Evolutionary conservation across 2,329 filamentous ascomycete genomes (phyloP), one percentile per base, ranked within the genome.

Genomic region (Aspergillus flavus): DNA sequence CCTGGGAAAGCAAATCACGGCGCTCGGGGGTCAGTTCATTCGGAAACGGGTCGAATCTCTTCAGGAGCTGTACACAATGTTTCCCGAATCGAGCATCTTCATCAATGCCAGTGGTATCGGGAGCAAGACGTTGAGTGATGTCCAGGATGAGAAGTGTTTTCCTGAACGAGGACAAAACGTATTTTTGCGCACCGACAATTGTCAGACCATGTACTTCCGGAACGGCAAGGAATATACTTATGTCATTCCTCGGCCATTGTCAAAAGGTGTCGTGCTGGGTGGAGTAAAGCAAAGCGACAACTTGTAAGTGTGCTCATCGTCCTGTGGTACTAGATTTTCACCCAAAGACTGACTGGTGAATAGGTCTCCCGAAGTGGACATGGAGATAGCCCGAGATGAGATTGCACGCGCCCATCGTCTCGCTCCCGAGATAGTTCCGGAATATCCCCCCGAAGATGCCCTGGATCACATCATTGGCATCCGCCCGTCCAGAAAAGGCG

Each of bases 71-170:
- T 78, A 76, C 57, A 61, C 48, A 3, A 71, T 76, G 67, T 79
- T 77, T 53, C 76, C 76, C 0, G 72, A 75, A 19, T 78, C 76
- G 2, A 68, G 63, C 0, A 61, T 79, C 4, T 79, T 79, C 56
- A 75, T 79, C 68, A 79, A 79, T 54, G 77, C 77, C 30, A 79
- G 77, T 52, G 77, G 77, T 2, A 62, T 75, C 11, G 77, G 77
- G 1, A 79, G 77, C 57, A 73, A 73, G 46, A 67, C 64, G 0
- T 65, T 79, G 52, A 68, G 59, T 1, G 77, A 79, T 56, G 77
- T 79, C 3, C 68, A 64, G 41, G 77, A 79, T 39, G 68, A 74
- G 11, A 70, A 68, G 12, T 78, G 75, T 59, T 79, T 75, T 41
- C 71, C 76, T 6, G 76, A 78, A 62, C 65, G 76, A 26, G 77